Conservation (phyloP, 2,329 filamentous ascomycete genomes). For the Helotiales sp. region DNA sequence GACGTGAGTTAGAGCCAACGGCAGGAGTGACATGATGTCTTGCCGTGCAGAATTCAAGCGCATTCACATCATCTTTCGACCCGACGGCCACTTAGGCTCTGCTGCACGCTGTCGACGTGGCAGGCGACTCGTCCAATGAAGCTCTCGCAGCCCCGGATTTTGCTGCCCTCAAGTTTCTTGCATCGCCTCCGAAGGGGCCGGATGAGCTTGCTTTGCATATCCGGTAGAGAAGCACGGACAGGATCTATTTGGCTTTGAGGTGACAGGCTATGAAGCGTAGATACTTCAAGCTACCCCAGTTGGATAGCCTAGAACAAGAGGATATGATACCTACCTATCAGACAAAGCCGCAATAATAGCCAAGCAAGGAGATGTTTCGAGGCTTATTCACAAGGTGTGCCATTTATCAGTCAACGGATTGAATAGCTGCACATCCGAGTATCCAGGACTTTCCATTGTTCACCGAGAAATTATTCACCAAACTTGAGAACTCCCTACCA, state of each 20-base stretch:
- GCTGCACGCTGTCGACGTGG: constrained; percentile 11
- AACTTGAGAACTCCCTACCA: neutral
- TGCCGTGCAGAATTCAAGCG: neutral
- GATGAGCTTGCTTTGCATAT: neutral
- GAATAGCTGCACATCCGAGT: neutral
- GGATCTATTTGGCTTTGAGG: neutral
- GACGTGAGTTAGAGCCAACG: neutral
- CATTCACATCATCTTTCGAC: constrained; percentile 1
- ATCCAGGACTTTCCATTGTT: neutral
- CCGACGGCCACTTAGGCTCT: neutral
- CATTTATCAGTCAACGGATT: neutral
- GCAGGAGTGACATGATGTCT: neutral
- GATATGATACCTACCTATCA: neutral
- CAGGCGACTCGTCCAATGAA: constrained; percentile 4
- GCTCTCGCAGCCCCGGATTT: neutral
- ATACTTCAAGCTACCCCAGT: neutral
- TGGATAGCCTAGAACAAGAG: neutral
- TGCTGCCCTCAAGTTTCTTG: neutral
- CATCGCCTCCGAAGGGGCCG: neutral
- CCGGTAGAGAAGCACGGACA: neutral
- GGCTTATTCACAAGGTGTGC: neutral
- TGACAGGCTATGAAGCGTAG: too few relatives aligned
- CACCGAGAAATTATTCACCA: neutral
- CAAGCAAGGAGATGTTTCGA: neutral
- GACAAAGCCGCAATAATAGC: neutral